A percentile compares a stretch with the other conserved stretches of the same genome.
phyloP scores from a whole-genome alignment of 768 basidiomycete species.

The Tylopilus plumbeoviolaceoides region DNA sequence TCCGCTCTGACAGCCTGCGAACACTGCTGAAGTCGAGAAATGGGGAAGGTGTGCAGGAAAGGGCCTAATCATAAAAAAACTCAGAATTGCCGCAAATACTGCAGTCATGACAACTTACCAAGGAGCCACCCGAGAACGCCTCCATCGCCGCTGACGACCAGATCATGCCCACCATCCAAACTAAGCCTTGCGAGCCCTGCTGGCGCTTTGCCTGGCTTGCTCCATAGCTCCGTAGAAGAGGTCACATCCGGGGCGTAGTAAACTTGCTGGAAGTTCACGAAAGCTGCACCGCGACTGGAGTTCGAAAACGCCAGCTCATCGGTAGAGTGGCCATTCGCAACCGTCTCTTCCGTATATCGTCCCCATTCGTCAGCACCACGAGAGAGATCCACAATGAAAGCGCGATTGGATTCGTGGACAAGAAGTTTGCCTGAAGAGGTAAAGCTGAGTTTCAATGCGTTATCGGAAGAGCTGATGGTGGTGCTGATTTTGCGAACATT shows the following conservation, averaged over 20 bases:
- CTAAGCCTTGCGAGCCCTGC: constrained; percentile 58
- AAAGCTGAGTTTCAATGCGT: constrained; percentile 51
- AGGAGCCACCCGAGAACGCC: constrained; percentile 70
- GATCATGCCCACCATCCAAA: constrained; percentile 69
- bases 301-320: constrained; percentile 50
- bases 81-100: neutral
- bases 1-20: constrained; percentile 47
- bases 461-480: constrained; percentile 41
- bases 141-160: constrained; percentile 62
- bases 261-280: constrained; percentile 68
- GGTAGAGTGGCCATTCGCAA: constrained; percentile 57
- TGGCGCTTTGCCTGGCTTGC: constrained; percentile 65
- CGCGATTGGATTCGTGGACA: constrained; percentile 51
- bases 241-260: constrained; percentile 50
- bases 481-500: constrained; percentile 50
- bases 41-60: constrained; percentile 49
- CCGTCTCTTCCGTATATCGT: constrained; percentile 42
- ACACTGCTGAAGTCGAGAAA: constrained; percentile 50
- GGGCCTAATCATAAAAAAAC: constrained; percentile 11
- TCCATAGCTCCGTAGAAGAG: constrained; percentile 52
- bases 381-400: constrained; percentile 49
- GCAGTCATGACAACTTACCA: constrained; percentile 40
- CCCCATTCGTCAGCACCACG: constrained; percentile 43
- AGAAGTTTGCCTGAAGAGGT: constrained; percentile 53
- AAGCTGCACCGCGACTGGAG: constrained; percentile 45